These are phyloP conservation scores for Erodium trifolium DNA, from an alignment of 441 rosid species.

Conservation along the genomic window DNA sequence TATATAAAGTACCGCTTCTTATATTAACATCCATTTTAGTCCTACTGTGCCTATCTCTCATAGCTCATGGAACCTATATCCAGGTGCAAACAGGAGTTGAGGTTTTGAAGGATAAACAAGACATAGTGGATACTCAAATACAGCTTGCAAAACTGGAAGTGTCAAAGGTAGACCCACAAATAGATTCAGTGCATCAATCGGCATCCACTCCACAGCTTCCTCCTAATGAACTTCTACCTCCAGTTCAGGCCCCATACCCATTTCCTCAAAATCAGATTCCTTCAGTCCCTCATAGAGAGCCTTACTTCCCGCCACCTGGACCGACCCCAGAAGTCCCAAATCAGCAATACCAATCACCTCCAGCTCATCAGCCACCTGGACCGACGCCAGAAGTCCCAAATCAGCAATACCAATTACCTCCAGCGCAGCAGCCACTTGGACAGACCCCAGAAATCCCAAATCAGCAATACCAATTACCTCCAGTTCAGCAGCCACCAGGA, in stretches of 20 bases:
- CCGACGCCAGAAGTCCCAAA: background rate
- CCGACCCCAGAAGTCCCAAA: background rate
- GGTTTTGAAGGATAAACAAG: conserved; percentile 69
- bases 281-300: conserved; percentile 51
- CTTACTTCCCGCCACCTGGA: conserved; percentile 43
- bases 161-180: conserved; percentile 28
- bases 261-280: conserved; percentile 41
- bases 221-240: conserved; percentile 32
- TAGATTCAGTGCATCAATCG: conserved; percentile 34
- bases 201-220: conserved; percentile 41
- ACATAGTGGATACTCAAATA: conserved; percentile 52
- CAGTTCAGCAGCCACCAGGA: background rate
- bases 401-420: background rate
- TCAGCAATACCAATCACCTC: background rate
- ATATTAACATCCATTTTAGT: background rate
- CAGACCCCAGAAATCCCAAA: background rate
- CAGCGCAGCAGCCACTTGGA: no score
- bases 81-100: conserved; percentile 76
- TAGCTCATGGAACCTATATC: conserved; percentile 13
- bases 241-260: conserved; percentile 48
- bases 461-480: conserved; percentile 4
- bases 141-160: conserved; percentile 49
- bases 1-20: no score
- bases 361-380: background rate
- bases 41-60: conserved; percentile 2